phyloP scores from a whole-genome alignment of 2,329 filamentous ascomycete species.

The Lecanicillium sp. region DNA sequence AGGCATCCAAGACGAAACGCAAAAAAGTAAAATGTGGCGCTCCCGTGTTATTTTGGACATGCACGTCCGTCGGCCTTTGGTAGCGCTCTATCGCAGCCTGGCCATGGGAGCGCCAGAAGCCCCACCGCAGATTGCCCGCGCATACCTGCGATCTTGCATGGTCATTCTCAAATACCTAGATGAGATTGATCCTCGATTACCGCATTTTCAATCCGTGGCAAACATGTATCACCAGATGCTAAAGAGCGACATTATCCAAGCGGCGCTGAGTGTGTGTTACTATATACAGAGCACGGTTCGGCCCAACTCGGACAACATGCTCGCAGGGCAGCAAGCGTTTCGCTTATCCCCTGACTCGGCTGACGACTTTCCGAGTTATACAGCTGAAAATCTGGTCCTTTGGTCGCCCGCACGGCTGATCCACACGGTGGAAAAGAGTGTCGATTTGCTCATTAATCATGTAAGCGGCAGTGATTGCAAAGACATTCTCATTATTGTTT shows the following conservation, averaged over 20 bases:
- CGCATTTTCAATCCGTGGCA: conserved; percentile 37
- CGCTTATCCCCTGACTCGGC: conserved; percentile 25
- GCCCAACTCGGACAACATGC: conserved; percentile 19
- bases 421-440: conserved; percentile 35
- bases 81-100: conserved; percentile 47
- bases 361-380: conserved; percentile 25
- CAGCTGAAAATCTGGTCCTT: conserved; percentile 26
- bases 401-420: conserved; percentile 34
- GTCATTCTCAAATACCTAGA: conserved; percentile 47
- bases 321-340: conserved; percentile 21
- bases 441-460: conserved; percentile 35
- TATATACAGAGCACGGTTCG: conserved; percentile 35
- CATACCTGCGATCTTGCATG: conserved; percentile 47
- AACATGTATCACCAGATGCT: conserved; percentile 46
- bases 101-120: conserved; percentile 42
- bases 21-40: conserved; percentile 43
- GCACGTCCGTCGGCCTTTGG: conserved; percentile 42
- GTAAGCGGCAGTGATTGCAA: conserved; percentile 42
- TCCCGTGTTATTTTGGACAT: conserved; percentile 43
- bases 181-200: conserved; percentile 39
- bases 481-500: conserved; percentile 39
- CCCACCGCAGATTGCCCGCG: conserved; percentile 41
- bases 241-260: conserved; percentile 46
- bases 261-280: conserved; percentile 46
- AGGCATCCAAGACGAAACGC: conserved; percentile 30